Percentiles rank a stretch among this genome's conserved stretches.
Conservation (phyloP, 495 filamentous ascomycete species). For the Talaromyces wortmannii region DNA sequence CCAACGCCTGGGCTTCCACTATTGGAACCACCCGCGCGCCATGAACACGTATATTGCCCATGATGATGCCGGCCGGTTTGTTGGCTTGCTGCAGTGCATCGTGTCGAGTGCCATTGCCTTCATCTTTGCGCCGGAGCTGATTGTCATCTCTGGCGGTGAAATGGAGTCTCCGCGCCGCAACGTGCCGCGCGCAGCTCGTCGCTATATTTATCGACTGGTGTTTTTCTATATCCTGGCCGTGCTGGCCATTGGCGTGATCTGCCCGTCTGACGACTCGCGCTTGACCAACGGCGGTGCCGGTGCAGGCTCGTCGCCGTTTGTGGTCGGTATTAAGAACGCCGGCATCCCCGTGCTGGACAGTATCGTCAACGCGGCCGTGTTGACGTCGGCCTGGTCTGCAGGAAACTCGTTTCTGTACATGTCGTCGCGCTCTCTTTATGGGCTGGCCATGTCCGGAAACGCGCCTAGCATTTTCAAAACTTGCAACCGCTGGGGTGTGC, state of each 20-base stretch:
- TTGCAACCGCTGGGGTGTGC: constrained; percentile 44
- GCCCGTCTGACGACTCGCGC: constrained; percentile 40
- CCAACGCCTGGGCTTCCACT: constrained; percentile 62
- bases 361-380: constrained; percentile 71
- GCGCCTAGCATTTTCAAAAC: constrained; percentile 40
- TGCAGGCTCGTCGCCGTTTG: constrained; percentile 54
- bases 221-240: constrained; percentile 68
- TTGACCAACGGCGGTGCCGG: constrained; percentile 41
- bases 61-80: constrained; percentile 28
- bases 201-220: constrained; percentile 80
- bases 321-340: constrained; percentile 52
- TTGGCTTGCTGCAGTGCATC: constrained; percentile 32
- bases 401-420: constrained; percentile 80
- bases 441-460: constrained; percentile 48
- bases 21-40: constrained; percentile 62
- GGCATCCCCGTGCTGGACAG: constrained; percentile 59
- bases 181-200: constrained; percentile 69
- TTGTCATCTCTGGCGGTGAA: constrained; percentile 74
- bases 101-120: constrained; percentile 38
- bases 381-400: constrained; percentile 60
- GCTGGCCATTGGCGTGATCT: constrained; percentile 51
- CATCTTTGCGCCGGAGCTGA: constrained; percentile 58
- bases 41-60: constrained; percentile 49
- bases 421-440: constrained; percentile 70
- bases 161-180: constrained; percentile 69